Evolutionary conservation across 176 grass and related monocot species (phyloP).

Genomic region (Cenchrus purpureus): DNA sequence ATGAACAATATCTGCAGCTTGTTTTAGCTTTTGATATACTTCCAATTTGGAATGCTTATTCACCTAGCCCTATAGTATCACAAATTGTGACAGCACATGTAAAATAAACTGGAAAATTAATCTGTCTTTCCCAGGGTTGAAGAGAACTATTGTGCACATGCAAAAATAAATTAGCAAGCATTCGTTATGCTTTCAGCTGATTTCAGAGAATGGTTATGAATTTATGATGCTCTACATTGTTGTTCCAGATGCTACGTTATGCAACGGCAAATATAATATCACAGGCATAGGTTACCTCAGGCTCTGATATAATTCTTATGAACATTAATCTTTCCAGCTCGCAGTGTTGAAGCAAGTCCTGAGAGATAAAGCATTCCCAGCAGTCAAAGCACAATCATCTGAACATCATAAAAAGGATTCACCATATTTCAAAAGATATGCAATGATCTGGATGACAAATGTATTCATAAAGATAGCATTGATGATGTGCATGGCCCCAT

Average conservation of each 20-base stretch:
- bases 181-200: conserved; percentile 38
- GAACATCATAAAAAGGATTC: conserved; percentile 8
- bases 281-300: conserved; percentile 59
- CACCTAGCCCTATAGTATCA: neutral
- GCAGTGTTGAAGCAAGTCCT: conserved; percentile 57
- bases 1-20: neutral
- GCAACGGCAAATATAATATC: neutral
- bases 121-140: conserved; percentile 1
- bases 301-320: conserved; percentile 64
- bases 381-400: conserved; percentile 38
- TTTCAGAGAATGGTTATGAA: neutral
- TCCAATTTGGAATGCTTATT: conserved; percentile 1
- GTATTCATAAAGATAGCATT: conserved; percentile 1
- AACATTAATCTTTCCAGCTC: conserved; percentile 67
- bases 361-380: conserved; percentile 32
- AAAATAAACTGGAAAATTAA: neutral
- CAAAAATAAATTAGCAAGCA: conserved; percentile 1
- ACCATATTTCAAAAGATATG: conserved; percentile 3
- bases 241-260: conserved; percentile 6
- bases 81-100: neutral
- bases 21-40: neutral
- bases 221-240: neutral
- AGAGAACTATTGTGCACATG: neutral
- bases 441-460: neutral
- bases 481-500: neutral